These are phyloP conservation scores for Metahyphopichia silvanorum DNA, from an alignment of 805 yeast species.

Conservation along the genomic window DNA sequence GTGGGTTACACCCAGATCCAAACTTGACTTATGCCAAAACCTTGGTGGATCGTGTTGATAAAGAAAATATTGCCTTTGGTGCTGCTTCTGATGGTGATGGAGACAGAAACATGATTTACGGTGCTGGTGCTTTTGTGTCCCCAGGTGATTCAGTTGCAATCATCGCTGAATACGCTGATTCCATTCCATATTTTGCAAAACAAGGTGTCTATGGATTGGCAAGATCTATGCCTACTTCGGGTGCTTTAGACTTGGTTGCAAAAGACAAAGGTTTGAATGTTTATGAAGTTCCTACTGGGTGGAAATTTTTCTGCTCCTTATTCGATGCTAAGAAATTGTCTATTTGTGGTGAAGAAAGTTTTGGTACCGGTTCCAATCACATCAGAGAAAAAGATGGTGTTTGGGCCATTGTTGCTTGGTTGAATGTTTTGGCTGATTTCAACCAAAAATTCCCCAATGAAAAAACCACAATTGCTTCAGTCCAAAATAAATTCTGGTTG, in stretches of 20 bases:
- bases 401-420: conserved; percentile 98
- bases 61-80: conserved; percentile 81
- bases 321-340: conserved; percentile 91
- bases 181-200: conserved; percentile 86
- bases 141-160: conserved; percentile 99
- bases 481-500: conserved; percentile 84
- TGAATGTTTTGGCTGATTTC: conserved; percentile 87
- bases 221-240: conserved; percentile 96
- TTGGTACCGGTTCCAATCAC: conserved; percentile 97
- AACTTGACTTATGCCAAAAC: conserved; percentile 91
- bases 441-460: conserved; percentile 52
- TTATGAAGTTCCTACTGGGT: conserved; percentile 98
- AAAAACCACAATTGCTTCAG: conserved; percentile 60
- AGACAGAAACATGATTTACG: conserved; percentile 98
- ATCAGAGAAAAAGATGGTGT: conserved; percentile 96
- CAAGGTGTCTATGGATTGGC: conserved; percentile 91
- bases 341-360: conserved; percentile 97
- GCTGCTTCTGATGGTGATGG: conserved; percentile 99
- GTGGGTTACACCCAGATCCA: conserved; percentile 98
- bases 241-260: conserved; percentile 91
- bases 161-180: conserved; percentile 86
- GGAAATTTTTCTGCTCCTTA: conserved; percentile 96
- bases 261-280: conserved; percentile 65
- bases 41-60: conserved; percentile 82
- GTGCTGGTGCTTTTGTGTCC: conserved; percentile 89